Evolutionary conservation across 75 land plant genomes (phyloP).

Genomic region (Selaginella moellendorffii): DNA sequence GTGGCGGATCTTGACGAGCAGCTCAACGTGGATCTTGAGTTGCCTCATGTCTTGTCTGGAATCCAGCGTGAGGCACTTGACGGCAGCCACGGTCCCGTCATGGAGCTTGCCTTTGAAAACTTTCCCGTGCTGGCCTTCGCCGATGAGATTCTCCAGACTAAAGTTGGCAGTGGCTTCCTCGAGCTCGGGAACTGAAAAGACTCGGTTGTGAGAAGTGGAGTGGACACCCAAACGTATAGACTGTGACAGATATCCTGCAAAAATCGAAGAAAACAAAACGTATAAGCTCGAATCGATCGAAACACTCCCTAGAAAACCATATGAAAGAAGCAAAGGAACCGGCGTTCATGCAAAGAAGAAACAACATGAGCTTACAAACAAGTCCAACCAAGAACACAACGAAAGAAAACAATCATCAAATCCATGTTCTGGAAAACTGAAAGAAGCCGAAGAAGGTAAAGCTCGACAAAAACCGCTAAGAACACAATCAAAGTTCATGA

Average conservation of each 20-base stretch:
- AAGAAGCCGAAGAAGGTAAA: too few species aligned
- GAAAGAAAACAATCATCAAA: too few species aligned
- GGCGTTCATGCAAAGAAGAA: too few species aligned
- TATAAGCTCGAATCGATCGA: too few species aligned
- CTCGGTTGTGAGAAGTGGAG: slow-evolving; percentile 44
- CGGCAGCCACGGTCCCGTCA: slow-evolving; percentile 55
- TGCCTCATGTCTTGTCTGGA: slow-evolving; percentile 23
- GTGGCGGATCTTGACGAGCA: slow-evolving; percentile 66
- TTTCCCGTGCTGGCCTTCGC: slow-evolving; percentile 69
- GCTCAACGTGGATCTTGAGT: slow-evolving; percentile 55
- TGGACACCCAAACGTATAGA: slow-evolving; percentile 71
- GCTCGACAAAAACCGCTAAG: too few species aligned
- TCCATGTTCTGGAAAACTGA: too few species aligned
- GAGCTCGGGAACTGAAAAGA: slow-evolving; percentile 63
- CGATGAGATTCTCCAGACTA: slow-evolving; percentile 35
- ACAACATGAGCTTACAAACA: too few species aligned
- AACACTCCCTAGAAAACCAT: too few species aligned
- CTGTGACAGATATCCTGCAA: slow-evolving; percentile 51
- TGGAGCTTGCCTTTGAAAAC: slow-evolving; percentile 37
- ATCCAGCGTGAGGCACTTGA: slow-evolving; percentile 51
- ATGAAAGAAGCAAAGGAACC: too few species aligned
- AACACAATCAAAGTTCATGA: too few species aligned
- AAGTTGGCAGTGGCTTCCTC: slow-evolving; percentile 76
- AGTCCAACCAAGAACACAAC: too few species aligned
- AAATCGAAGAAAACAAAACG: too few species aligned